Base-by-base conservation (phyloP, 2,329 filamentous ascomycete species). In the Alternaria gaisen region DNA sequence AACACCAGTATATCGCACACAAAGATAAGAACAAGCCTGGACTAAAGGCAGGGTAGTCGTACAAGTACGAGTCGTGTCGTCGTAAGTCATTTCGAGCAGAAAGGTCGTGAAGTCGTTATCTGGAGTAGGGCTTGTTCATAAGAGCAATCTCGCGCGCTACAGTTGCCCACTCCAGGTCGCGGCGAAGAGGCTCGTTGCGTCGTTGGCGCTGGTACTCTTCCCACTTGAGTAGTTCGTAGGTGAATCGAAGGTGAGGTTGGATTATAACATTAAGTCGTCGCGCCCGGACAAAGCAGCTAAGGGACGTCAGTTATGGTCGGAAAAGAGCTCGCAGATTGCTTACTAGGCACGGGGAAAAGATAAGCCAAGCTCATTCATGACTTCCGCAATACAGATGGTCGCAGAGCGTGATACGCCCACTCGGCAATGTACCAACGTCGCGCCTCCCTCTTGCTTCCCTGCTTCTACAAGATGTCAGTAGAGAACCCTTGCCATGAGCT, bases 301-400 rank as follows among this genome's bases (percentile, higher is more conserved):
- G 9, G 3, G 2, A 34, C 14, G 57, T 73, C 47, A 75, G 65
- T 10, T 3, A 8, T 30, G 1, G 18, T n/a, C 41, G 30, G 24
- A n/a, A 7, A 12, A 20, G 42, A 18, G 8, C 24, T 10, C 2
- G 36, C 5, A 14, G 7, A 53, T 22, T 11, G 83, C 85, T 77
- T 80, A 87, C 85, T 99, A 99, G 60, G 95, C 95, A 56, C 92
- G 87, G 12, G 95, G 93, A 71, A 98, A 94, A 0, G 93, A 95
- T 66, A 97, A 81, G 22, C 88, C 85, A 70, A 93, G 80, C 26
- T 90, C 85, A 36, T 90, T 89, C 95, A 99, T 99, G 36, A 98
- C 93, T 79, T 98, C 94, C n/a, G 95, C 95, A 72, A 99, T 99
- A 77, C 95, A 98, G 63, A 99, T 97, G 2, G 94, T 99, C 12